These are phyloP conservation scores for Boechera retrofracta DNA, from an alignment of 345 rosid genomes.

Conservation along the genomic window DNA sequence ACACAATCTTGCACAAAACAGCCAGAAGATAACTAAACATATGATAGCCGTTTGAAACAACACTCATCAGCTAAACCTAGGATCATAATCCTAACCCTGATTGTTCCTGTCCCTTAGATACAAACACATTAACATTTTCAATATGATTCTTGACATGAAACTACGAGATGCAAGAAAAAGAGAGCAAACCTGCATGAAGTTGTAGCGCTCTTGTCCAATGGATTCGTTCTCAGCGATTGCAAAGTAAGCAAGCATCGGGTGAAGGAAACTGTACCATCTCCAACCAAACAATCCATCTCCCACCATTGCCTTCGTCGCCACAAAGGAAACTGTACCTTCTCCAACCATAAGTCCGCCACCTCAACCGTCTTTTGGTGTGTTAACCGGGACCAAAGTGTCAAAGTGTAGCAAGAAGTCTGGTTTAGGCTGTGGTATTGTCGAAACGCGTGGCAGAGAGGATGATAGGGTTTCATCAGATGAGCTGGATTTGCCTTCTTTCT, in stretches of 20 bases:
- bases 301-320: background rate
- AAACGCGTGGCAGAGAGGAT: background rate
- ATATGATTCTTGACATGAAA: background rate
- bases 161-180: background rate
- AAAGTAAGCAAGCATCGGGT: constrained; percentile 79
- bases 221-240: constrained; percentile 94
- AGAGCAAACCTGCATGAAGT: constrained; percentile 78
- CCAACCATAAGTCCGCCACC: background rate
- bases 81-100: background rate
- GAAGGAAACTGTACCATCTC: no score
- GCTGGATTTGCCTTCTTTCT: constrained; percentile 54
- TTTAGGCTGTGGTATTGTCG: constrained; percentile 32
- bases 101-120: background rate
- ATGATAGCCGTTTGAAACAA: background rate
- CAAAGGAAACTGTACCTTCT: constrained; percentile 13
- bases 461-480: constrained; percentile 39
- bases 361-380: background rate
- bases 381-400: background rate
- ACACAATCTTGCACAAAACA: constrained; percentile 4
- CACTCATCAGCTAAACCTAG: constrained; percentile 1
- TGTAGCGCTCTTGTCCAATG: constrained; percentile 88
- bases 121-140: background rate
- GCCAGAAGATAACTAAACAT: constrained; percentile 16
- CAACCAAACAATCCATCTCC: constrained; percentile 14
- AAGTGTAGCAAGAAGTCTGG: constrained; percentile 3